phyloP scores from a whole-genome alignment of 345 rosid genomes.

The Populus pruinosa region DNA sequence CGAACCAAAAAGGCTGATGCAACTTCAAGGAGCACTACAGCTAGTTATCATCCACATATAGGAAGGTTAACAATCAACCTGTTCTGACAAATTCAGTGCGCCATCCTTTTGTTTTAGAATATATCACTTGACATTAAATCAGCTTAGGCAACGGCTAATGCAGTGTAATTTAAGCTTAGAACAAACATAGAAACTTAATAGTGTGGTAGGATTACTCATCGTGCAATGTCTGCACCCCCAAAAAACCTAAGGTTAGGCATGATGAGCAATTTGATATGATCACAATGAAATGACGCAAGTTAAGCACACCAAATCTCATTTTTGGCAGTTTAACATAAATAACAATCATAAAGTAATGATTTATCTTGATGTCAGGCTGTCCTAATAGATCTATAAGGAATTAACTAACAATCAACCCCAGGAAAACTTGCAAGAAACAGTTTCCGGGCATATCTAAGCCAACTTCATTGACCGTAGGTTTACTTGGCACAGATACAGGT shows the following conservation, averaged over 20 bases:
- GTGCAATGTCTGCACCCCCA: not conserved
- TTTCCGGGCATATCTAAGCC: slow-evolving; percentile 4
- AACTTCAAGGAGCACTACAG: not conserved
- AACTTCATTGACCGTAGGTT: not conserved
- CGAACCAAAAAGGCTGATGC: not conserved
- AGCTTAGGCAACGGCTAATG: not conserved
- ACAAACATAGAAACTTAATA: not conserved
- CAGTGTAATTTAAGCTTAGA: not conserved
- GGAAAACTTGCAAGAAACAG: slow-evolving; percentile 5
- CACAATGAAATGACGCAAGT: not conserved
- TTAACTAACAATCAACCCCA: slow-evolving; percentile 1
- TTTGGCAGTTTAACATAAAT: slow-evolving; percentile 12
- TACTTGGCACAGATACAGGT: slow-evolving; percentile 52
- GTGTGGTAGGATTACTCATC: not conserved
- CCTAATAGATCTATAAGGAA: slow-evolving; percentile 21
- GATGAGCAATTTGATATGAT: not conserved
- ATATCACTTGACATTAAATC: not conserved
- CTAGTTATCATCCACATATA: not conserved
- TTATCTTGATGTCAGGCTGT: not conserved
- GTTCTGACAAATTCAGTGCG: not conserved
- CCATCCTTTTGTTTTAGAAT: not conserved
- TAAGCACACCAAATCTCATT: not conserved
- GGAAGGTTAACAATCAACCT: not conserved
- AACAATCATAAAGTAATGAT: slow-evolving; percentile 4
- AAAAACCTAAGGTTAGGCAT: not conserved